Percentiles rank a stretch among this genome's conserved stretches.
phyloP scores from a whole-genome alignment of 1,284 basidiomycete species.

The Boletus sp. region DNA sequence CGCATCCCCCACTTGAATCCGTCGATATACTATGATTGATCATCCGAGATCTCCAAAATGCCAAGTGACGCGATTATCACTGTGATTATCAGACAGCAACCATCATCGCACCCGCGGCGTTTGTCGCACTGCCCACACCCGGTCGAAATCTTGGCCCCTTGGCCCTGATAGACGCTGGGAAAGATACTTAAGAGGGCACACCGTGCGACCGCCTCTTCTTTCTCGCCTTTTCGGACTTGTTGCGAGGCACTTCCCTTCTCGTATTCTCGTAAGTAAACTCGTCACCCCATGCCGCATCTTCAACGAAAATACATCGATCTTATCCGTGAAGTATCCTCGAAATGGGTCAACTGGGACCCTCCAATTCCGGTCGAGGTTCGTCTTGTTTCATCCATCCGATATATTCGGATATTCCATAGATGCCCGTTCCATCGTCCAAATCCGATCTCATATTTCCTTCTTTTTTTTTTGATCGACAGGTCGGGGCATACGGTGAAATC shows the following conservation, averaged over 20 bases:
- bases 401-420: background rate
- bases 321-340: slow-evolving; percentile 22
- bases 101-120: background rate
- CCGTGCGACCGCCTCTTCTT: background rate
- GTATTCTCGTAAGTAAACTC: background rate
- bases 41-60: background rate
- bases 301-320: slow-evolving; percentile 30
- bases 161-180: slow-evolving; percentile 9
- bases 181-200: slow-evolving; percentile 1
- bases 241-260: background rate
- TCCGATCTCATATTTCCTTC: background rate
- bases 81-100: background rate
- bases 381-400: background rate
- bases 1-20: too few relatives aligned
- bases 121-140: background rate
- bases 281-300: slow-evolving; percentile 1
- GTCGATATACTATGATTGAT: too few relatives aligned
- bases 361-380: slow-evolving; percentile 26
- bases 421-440: background rate
- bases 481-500: slow-evolving; percentile 25
- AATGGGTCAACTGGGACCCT: slow-evolving; percentile 35
- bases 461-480: slow-evolving; percentile 11
- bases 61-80: background rate
- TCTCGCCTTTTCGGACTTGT: too few relatives aligned
- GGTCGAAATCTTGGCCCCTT: too few relatives aligned